Conservation (phyloP, 345 rosid genomes). For the Eucalyptus cloeziana region DNA sequence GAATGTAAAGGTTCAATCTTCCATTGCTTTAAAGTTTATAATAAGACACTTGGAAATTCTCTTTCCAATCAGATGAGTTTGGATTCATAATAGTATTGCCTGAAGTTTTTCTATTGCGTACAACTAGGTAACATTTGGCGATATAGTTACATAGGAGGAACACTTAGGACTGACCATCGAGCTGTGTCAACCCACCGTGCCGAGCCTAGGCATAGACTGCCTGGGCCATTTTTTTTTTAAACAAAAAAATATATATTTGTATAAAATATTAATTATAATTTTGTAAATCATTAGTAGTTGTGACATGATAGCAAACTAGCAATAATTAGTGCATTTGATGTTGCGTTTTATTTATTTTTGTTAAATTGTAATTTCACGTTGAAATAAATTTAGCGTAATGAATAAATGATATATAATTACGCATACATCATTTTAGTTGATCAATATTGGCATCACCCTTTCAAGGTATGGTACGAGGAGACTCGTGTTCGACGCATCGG, state of each 20-base stretch:
- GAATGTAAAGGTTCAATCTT: background rate
- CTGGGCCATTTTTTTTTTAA: too few relatives aligned
- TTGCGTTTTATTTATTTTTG: background rate
- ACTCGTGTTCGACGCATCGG: conserved; percentile 1
- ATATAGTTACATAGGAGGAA: too few relatives aligned
- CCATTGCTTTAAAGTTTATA: too few relatives aligned
- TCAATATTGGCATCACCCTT: background rate
- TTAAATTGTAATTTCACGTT: background rate
- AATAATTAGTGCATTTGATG: background rate
- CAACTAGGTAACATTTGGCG: too few relatives aligned
- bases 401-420: background rate
- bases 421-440: background rate
- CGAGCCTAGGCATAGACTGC: too few relatives aligned
- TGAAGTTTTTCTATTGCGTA: too few relatives aligned
- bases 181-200: too few relatives aligned
- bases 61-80: too few relatives aligned
- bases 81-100: too few relatives aligned
- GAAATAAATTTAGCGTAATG: background rate
- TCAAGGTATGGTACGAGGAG: background rate
- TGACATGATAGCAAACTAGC: background rate
- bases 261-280: background rate
- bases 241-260: too few relatives aligned
- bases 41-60: too few relatives aligned
- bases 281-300: background rate
- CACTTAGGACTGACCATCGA: too few relatives aligned